Base-by-base conservation (phyloP, 306 rosid genomes). In the Biancaea sappan region DNA sequence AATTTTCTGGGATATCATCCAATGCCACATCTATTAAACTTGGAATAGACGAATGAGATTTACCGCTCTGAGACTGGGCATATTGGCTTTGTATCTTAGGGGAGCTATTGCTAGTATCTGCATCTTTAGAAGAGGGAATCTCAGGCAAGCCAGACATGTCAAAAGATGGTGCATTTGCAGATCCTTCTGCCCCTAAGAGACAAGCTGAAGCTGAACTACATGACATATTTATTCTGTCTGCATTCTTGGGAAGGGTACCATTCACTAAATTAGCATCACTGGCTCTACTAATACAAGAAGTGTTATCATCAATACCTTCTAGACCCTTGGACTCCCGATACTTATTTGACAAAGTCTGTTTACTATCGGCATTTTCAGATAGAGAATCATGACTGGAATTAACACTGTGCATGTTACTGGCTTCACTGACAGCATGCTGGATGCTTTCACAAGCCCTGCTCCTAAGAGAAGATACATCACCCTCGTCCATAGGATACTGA, bases 321-420 rank as follows among this genome's bases (percentile, higher is more conserved):
- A 76, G 68, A 63, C 71, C 82, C 80, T 86, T 88, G 35, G 77
- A 54, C 72, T 82, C 86, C 76, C 40, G 77, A 64, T 54, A 64
- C 65, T 80, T 83, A 26, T 58, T 78, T 62, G 82, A 74, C 35
- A 70, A 72, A 69, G 71, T 62, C 16, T 5, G 84, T 78, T 66
- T 90, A 81, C 84, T 87, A 76, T 89, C 88, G 7, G 84, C 88
- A 83, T 88, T 90, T 87, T 88, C 96, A 51, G 91, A 88, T 72
- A 86, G 64, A 75, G 89, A 88, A 77, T 86, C 92, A 50, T 82
- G 93, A 68, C 80, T 64, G 9, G 92, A 88, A 77, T 71, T 79
- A 51, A 83, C 81, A 46, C 73, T 34, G 11, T 15, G 66, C 66
- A 52, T 69, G 29, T 92, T 82, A 82, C 91, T 86, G 57, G 93